Conservation (phyloP, 305 asterid genomes). For the Fraxinus greggii region DNA sequence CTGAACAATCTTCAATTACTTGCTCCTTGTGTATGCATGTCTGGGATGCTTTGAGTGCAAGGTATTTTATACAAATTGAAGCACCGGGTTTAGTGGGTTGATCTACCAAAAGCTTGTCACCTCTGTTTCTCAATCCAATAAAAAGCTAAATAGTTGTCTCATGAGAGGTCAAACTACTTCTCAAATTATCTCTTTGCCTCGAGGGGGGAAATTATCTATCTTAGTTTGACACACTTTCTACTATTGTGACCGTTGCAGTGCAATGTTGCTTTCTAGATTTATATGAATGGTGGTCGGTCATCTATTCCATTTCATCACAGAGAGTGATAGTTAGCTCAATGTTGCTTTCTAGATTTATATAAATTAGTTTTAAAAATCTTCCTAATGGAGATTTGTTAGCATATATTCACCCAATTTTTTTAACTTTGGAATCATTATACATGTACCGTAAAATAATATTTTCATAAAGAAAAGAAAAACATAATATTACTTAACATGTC, state of each 20-base stretch:
- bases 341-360: too few relatives aligned
- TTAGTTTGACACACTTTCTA: background rate
- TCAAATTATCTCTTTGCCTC: background rate
- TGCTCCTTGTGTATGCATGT: background rate
- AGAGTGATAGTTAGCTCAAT: conserved; percentile 58
- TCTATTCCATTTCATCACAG: conserved; percentile 24
- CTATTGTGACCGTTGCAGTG: background rate
- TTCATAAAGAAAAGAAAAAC: too few relatives aligned
- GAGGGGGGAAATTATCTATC: background rate
- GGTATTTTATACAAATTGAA: background rate
- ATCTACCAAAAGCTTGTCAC: background rate
- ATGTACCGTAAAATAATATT: too few relatives aligned
- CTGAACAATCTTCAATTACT: background rate
- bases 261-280: background rate
- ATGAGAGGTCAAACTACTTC: background rate
- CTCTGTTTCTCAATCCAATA: background rate
- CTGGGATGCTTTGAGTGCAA: background rate
- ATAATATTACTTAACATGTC: too few relatives aligned
- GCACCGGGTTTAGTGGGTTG: background rate
- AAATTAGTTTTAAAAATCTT: background rate
- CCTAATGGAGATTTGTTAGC: background rate
- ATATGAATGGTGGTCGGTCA: conserved; percentile 6
- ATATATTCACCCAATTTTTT: background rate
- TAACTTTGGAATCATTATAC: too few relatives aligned
- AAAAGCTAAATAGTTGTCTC: background rate